Percentiles rank a stretch among this genome's conserved stretches.
Conservation (phyloP, 1,139 yeast genomes). For the Kurtzmaniella quercitrusa region DNA sequence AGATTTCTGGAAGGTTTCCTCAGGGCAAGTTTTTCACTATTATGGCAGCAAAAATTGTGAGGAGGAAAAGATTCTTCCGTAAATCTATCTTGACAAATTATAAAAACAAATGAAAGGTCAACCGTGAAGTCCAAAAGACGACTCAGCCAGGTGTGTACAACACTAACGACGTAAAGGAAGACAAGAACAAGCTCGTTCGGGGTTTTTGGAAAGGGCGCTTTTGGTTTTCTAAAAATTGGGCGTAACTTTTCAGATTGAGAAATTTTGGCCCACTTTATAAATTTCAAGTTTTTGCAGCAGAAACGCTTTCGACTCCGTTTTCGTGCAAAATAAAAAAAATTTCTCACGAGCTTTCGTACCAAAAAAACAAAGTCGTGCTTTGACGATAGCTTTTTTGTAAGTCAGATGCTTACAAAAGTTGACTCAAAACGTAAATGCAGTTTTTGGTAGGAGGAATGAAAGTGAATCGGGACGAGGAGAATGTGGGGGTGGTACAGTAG, state of each 20-base stretch:
- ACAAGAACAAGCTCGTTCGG: constrained; percentile 3
- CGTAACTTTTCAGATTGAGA: constrained; percentile 1
- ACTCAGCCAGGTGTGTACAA: constrained; percentile 1
- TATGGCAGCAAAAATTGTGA: neutral
- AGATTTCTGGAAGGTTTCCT: no score
- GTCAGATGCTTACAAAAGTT: neutral
- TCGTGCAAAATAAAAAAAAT: constrained; percentile 1
- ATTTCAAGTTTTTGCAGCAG: constrained; percentile 1
- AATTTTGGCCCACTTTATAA: constrained; percentile 1
- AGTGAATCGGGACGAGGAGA: no score
- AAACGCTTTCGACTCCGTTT: neutral
- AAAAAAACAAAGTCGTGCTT: constrained; percentile 3
- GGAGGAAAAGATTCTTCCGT: neutral
- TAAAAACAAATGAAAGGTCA: neutral
- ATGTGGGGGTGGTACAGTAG: neutral
- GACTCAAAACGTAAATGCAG: neutral
- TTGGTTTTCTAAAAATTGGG: neutral
- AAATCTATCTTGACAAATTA: neutral
- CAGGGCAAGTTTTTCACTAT: neutral
- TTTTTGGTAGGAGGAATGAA: no score
- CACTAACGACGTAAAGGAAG: neutral
- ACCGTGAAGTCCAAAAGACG: constrained; percentile 2
- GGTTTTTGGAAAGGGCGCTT: constrained; percentile 1
- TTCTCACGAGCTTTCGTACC: neutral
- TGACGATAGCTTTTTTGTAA: constrained; percentile 1